Evolutionary conservation across 495 filamentous ascomycete species (phyloP).

Genomic region (Achaetomiella virescens): DNA sequence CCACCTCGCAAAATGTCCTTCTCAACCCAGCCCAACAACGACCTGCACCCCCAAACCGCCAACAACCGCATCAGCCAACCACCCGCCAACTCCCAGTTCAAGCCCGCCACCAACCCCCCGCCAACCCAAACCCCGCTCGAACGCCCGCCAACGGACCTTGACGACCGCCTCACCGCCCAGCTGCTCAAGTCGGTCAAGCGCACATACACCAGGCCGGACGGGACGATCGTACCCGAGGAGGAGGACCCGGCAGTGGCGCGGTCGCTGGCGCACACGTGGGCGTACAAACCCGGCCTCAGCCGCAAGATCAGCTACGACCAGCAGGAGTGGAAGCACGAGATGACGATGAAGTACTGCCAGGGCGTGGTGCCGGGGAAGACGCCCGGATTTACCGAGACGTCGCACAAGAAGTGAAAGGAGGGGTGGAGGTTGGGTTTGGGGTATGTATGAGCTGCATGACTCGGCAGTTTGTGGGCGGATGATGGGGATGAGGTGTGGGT

Average conservation of each 20-base stretch:
- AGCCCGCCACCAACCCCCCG: neutral
- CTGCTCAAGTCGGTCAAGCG: no score
- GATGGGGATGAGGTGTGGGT: no score
- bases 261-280: slow-evolving; percentile 31
- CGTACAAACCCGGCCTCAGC: slow-evolving; percentile 40
- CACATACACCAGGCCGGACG: neutral
- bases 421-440: no score
- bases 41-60: neutral
- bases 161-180: neutral
- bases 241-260: slow-evolving; percentile 24
- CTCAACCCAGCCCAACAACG: no score
- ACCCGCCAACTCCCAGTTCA: no score
- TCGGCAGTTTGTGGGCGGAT: no score
- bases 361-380: slow-evolving; percentile 12
- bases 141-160: no score
- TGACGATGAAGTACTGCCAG: slow-evolving; percentile 28
- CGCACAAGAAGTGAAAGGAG: no score
- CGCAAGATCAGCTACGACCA: slow-evolving; percentile 41
- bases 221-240: neutral
- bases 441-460: no score
- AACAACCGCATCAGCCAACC: no score
- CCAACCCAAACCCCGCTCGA: neutral
- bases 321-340: slow-evolving; percentile 42
- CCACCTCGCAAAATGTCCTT: no score
- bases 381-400: neutral